Evolutionary conservation across 2,329 filamentous ascomycete species (phyloP).

Genomic region (Cladophialophora psammophila): DNA sequence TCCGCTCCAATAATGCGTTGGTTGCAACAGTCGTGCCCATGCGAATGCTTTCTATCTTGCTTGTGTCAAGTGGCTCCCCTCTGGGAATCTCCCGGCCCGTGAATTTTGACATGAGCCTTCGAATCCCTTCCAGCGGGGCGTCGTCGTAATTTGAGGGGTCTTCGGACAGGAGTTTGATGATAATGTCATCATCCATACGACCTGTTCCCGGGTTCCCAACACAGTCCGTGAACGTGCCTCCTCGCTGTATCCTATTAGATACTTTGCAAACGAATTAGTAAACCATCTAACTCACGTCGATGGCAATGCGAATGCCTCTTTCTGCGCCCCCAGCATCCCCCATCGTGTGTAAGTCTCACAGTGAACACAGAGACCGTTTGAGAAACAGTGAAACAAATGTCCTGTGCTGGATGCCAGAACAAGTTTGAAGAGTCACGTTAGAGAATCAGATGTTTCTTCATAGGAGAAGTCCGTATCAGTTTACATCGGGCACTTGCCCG

Average conservation of each 20-base stretch:
- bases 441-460: constrained; percentile 8
- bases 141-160: constrained; percentile 91
- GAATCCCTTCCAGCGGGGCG: constrained; percentile 88
- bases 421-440: constrained; percentile 10
- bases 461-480: constrained; percentile 24
- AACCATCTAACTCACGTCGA: constrained; percentile 44
- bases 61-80: constrained; percentile 80
- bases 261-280: not conserved
- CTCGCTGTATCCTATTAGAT: constrained; percentile 60
- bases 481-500: constrained; percentile 9
- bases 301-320: constrained; percentile 48
- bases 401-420: not conserved
- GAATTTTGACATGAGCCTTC: constrained; percentile 82
- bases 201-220: constrained; percentile 79
- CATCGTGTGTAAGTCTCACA: constrained; percentile 27
- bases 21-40: constrained; percentile 97
- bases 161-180: constrained; percentile 88
- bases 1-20: constrained; percentile 87
- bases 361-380: not conserved
- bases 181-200: constrained; percentile 73
- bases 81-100: constrained; percentile 77
- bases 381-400: constrained; percentile 3
- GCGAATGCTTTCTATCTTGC: constrained; percentile 84
- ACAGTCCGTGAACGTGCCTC: constrained; percentile 92
- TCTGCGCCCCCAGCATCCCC: constrained; percentile 36